Percentiles rank a stretch among this genome's conserved stretches.
phyloP scores from a whole-genome alignment of 2,329 filamentous ascomycete genomes.

The Alternaria alternata region DNA sequence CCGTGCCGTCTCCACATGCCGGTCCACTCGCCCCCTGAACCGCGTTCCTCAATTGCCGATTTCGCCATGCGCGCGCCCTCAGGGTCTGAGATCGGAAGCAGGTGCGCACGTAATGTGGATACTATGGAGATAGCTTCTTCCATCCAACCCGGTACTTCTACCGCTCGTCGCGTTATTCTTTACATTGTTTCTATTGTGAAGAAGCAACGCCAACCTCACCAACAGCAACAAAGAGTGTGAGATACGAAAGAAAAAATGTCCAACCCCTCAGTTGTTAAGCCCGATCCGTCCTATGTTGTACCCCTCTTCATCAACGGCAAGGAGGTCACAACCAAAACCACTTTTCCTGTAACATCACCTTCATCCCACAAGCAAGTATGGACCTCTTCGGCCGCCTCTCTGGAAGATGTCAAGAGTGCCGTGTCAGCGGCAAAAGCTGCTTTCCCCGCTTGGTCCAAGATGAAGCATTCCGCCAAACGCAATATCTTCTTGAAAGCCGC shows the following conservation, averaged over 20 bases:
- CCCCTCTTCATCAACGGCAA: slow-evolving; percentile 61
- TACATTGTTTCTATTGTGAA: not conserved
- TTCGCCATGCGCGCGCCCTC: not conserved
- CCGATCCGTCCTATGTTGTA: slow-evolving; percentile 44
- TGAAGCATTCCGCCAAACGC: slow-evolving; percentile 67
- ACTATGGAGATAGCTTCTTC: not conserved
- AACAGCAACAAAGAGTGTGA: not conserved
- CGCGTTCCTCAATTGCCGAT: slow-evolving; percentile 4
- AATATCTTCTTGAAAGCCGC: slow-evolving; percentile 75
- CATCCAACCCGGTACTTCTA: not conserved
- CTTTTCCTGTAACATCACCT: slow-evolving; percentile 67
- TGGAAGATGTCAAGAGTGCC: slow-evolving; percentile 64
- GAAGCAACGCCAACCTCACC: not conserved
- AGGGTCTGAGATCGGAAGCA: slow-evolving; percentile 1
- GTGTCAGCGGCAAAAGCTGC: slow-evolving; percentile 70
- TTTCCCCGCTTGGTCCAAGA: slow-evolving; percentile 73
- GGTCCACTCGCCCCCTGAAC: slow-evolving; percentile 3
- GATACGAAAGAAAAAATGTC: slow-evolving; percentile 11
- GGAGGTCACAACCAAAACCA: slow-evolving; percentile 57
- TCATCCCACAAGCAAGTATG: slow-evolving; percentile 61
- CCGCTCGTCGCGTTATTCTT: not conserved
- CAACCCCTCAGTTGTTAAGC: slow-evolving; percentile 5
- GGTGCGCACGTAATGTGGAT: not conserved
- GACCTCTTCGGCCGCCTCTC: slow-evolving; percentile 65
- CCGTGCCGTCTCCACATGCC: slow-evolving; percentile 7